Evolutionary conservation across 495 filamentous ascomycete species (phyloP), one percentile per base, ranked within the genome.

Genomic region (Hypomontagnella submonticulosa): DNA sequence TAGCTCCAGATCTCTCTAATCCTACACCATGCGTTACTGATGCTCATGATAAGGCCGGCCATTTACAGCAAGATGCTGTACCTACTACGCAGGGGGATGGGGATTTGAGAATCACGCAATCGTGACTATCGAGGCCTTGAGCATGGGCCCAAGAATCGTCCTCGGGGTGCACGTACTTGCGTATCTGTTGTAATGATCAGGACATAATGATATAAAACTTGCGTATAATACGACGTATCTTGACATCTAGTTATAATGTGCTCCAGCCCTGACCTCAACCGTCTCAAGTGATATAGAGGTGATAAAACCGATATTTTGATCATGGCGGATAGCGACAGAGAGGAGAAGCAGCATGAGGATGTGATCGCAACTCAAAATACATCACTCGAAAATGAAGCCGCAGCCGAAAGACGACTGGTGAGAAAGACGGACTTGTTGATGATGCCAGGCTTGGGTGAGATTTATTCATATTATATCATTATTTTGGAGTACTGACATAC

Each of bases 381-480:
- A 8, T 54, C 54, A n/a, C 55, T 52, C 15, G 61, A 65, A 13
- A 65, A 48, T 46, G 52, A 68, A 4, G 18, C 37, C 4, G 54
- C 52, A 30, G 52, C 64, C n/a, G 59, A 68, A 44, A 63, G 50
- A 10, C 52, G 41, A 23, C 48, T 70, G 27, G 70, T 73, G 33
- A 63, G 71, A 42, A 76, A 76, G 50, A 61, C 75, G 10, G 75
- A 77, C 33, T 40, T 76, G 12, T 56, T 66, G 18, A 60, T 77
- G 55, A 65, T 76, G 41, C 75, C 75, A 9, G 62, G 62, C 4
- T 16, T 73, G 46, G 51, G 57, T 67, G 62, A 66, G 62, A 42
- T 18, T 20, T 46, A 27, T 20, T 6, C 6, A 27, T 27, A 6
- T 3, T 2, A 27, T 27, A 27, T 27, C 49, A 0, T 15, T 62